These are phyloP conservation scores for Boletus semigastroideus DNA, from an alignment of 1,284 basidiomycete genomes.

Conservation along the genomic window DNA sequence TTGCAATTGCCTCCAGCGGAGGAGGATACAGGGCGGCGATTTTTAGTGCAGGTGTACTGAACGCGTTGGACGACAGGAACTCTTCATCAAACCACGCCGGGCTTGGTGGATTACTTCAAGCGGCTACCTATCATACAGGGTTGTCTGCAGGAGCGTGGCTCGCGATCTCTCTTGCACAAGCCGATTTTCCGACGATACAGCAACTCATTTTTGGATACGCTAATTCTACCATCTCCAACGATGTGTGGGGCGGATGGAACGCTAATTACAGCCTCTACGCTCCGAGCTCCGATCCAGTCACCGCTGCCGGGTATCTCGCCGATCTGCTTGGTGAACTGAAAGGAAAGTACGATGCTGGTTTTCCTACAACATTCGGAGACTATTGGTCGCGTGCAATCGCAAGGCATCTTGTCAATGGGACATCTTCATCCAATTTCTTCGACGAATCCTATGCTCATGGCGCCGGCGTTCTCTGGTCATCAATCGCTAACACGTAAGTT, in stretches of 20 bases:
- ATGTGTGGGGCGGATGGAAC: constrained; percentile 40
- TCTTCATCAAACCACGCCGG: constrained; percentile 39
- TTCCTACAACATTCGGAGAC: constrained; percentile 36
- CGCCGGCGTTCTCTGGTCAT: constrained; percentile 37
- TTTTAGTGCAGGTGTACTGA: constrained; percentile 50
- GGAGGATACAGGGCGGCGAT: constrained; percentile 50
- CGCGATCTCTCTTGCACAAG: constrained; percentile 38
- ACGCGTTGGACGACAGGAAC: constrained; percentile 52
- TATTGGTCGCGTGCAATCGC: constrained; percentile 36
- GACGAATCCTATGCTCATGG: constrained; percentile 35
- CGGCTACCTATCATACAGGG: constrained; percentile 42
- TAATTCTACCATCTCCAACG: constrained; percentile 11
- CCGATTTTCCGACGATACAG: constrained; percentile 40
- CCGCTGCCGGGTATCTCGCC: constrained; percentile 20
- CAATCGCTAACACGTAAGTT: constrained; percentile 34
- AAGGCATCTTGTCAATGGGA: constrained; percentile 43
- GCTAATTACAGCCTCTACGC: constrained; percentile 24
- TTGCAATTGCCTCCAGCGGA: constrained; percentile 47
- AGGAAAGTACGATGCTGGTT: constrained; percentile 34
- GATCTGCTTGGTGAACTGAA: constrained; percentile 31
- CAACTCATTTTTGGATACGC: constrained; percentile 38
- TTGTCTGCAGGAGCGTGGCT: constrained; percentile 46
- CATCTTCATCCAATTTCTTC: constrained; percentile 33
- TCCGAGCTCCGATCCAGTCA: constrained; percentile 19
- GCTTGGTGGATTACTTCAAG: constrained; percentile 52